A percentile compares a stretch with the other conserved stretches of the same genome.
These are phyloP conservation scores for Xylaria cubensis DNA, from an alignment of 495 filamentous ascomycete species.

Conservation along the genomic window DNA sequence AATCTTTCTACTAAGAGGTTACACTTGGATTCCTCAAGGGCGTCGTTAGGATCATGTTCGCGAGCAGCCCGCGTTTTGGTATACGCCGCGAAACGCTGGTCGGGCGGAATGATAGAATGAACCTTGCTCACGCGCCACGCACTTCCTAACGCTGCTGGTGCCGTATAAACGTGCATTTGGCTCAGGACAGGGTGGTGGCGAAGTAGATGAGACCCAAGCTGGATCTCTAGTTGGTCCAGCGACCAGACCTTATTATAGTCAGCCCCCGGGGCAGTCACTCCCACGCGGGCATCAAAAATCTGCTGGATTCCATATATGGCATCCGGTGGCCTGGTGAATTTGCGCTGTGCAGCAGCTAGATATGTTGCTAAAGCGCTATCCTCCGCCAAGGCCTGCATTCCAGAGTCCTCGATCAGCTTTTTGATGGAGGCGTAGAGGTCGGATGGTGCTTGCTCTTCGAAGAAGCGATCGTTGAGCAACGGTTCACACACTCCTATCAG, in stretches of 20 bases:
- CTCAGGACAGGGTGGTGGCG: background rate
- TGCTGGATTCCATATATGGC: background rate
- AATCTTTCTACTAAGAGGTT: background rate
- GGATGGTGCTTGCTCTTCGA: background rate
- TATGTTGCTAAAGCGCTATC: background rate
- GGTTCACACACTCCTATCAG: background rate
- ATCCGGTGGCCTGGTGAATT: background rate
- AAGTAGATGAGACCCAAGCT: background rate
- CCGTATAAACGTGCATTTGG: background rate
- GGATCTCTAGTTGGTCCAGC: background rate
- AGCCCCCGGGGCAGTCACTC: background rate
- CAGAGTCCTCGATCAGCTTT: background rate
- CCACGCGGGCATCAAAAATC: background rate
- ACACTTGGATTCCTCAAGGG: background rate
- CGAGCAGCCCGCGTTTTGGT: background rate
- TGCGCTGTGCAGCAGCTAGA: background rate
- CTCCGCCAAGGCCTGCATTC: background rate
- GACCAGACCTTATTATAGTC: background rate
- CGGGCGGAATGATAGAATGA: background rate
- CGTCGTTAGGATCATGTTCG: background rate
- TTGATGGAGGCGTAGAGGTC: background rate
- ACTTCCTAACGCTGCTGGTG: background rate
- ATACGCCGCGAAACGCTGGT: background rate
- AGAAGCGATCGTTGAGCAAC: background rate
- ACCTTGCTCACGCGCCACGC: background rate